A percentile compares a stretch with the other conserved stretches of the same genome.
phyloP scores from a whole-genome alignment of 208 protist genomes.

The Trypanosoma avium region DNA sequence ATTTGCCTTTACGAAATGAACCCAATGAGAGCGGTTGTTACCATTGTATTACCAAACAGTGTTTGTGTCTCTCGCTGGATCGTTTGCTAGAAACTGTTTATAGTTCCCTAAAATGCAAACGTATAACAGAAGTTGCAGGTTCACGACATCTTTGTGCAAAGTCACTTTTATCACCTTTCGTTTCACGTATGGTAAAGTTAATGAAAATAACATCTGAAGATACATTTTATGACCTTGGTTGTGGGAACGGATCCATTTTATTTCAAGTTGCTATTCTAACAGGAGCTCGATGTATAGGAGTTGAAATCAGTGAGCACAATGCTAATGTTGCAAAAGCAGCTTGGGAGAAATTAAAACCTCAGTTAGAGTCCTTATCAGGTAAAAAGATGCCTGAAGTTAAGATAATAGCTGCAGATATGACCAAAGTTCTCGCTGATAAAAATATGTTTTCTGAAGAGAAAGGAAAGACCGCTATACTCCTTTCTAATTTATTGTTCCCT shows the following conservation, averaged over 20 bases:
- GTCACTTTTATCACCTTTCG: constrained; percentile 66
- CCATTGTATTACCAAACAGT: constrained; percentile 51
- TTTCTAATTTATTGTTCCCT: constrained; percentile 72
- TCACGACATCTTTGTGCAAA: constrained; percentile 62
- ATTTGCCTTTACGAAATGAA: constrained; percentile 42
- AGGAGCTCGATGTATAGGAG: constrained; percentile 56
- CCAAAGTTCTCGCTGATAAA: constrained; percentile 36
- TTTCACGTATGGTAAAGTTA: constrained; percentile 47
- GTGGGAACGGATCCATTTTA: constrained; percentile 68
- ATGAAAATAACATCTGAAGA: constrained; percentile 50
- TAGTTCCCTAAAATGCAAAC: constrained; percentile 45
- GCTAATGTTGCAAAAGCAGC: constrained; percentile 46
- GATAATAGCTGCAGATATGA: constrained; percentile 71
- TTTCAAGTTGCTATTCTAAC: constrained; percentile 69
- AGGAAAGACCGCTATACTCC: constrained; percentile 55
- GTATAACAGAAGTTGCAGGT: constrained; percentile 70
- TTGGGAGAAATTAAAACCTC: constrained; percentile 31
- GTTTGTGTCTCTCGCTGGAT: constrained; percentile 53
- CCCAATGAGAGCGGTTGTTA: constrained; percentile 63
- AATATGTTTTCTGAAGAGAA: constrained; percentile 45
- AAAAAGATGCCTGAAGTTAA: constrained; percentile 46
- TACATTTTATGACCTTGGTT: constrained; percentile 73
- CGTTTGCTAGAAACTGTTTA: constrained; percentile 50
- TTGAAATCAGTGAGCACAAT: constrained; percentile 69
- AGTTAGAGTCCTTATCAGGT: constrained; percentile 28